Base-by-base conservation (phyloP, 2,329 filamentous ascomycete species). In the Paraphoma chrysanthemicola region DNA sequence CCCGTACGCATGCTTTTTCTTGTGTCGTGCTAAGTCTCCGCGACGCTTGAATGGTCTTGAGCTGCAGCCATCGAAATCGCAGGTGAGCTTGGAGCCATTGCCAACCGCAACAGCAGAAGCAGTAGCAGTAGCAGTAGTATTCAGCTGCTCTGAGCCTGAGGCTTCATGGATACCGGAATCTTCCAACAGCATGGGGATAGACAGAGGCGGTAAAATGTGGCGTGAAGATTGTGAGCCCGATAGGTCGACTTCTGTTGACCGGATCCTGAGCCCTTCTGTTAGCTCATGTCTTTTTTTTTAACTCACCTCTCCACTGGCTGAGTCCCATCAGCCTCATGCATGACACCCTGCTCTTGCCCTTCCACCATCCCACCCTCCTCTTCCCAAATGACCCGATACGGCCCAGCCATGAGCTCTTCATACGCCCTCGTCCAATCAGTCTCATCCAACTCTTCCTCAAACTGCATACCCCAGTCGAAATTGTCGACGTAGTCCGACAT, bases 221-320 rank as follows among this genome's bases (percentile, higher is more conserved):
- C n/a, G n/a, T n/a, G n/a, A n/a, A n/a, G n/a, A n/a, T n/a, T n/a
- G n/a, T n/a, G n/a, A n/a, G n/a, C n/a, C n/a, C n/a, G n/a, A n/a
- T n/a, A n/a, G n/a, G n/a, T n/a, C n/a, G n/a, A n/a, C n/a, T n/a
- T n/a, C n/a, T n/a, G n/a, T n/a, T n/a, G n/a, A n/a, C n/a, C n/a
- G n/a, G n/a, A n/a, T n/a, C n/a, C n/a, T n/a, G n/a, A n/a, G n/a
- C 64, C 64, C 60, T 59, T 61, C 48, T 56, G 58, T 67, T 64
- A 64, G 62, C 62, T 48, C 47, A 53, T 61, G 47, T 59, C 53
- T 64, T 67, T 64, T 66, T 23, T 67, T 65, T 50, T 57, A 41
- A 64, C 64, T 65, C 41, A 67, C 64, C 53, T 23, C 18, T 54
- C 50, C 36, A 36, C 56, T 57, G 54, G 54, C 57, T 56, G 44